A percentile compares a stretch with the other conserved stretches of the same genome.
These are phyloP conservation scores for Collybiopsis luxurians DNA, from an alignment of 768 basidiomycete genomes.

Conservation along the genomic window DNA sequence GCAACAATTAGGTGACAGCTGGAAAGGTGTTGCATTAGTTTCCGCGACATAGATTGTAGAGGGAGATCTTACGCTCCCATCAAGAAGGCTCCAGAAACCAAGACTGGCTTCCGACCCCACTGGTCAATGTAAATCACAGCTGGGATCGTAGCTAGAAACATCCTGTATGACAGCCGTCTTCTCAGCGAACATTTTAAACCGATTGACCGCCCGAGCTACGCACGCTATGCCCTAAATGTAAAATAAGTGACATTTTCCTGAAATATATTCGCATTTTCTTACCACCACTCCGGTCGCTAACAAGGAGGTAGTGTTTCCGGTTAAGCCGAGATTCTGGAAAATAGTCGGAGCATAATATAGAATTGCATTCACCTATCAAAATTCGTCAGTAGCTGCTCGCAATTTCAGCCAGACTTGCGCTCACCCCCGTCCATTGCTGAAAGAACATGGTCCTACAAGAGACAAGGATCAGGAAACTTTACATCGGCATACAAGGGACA, in stretches of 20 bases:
- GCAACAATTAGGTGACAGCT: slow-evolving; percentile 73
- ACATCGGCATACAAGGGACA: neutral
- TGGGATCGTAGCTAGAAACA: slow-evolving; percentile 77
- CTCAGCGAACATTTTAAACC: too few species aligned
- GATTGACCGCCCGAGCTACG: neutral
- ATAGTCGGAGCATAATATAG: slow-evolving; percentile 75
- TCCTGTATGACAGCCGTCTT: slow-evolving; percentile 17
- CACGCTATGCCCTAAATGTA: neutral
- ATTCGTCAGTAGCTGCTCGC: too few species aligned
- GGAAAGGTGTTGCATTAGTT: neutral
- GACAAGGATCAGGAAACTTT: neutral
- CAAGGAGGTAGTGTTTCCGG: slow-evolving; percentile 56
- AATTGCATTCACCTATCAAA: slow-evolving; percentile 73
- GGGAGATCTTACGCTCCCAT: slow-evolving; percentile 53
- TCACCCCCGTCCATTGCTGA: slow-evolving; percentile 82
- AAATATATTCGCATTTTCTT: too few species aligned
- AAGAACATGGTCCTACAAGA: slow-evolving; percentile 64
- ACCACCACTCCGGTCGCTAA: slow-evolving; percentile 41
- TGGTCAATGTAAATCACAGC: slow-evolving; percentile 83
- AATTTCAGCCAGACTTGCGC: too few species aligned
- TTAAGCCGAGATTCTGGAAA: slow-evolving; percentile 58
- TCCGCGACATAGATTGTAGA: neutral
- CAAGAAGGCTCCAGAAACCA: slow-evolving; percentile 70
- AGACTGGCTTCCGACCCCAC: slow-evolving; percentile 69
- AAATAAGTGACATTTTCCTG: too few species aligned